Evolutionary conservation across 108 stramenopile genomes (phyloP), one percentile per base, ranked within the genome.

Genomic region (Pseudonitzschia pungens): DNA sequence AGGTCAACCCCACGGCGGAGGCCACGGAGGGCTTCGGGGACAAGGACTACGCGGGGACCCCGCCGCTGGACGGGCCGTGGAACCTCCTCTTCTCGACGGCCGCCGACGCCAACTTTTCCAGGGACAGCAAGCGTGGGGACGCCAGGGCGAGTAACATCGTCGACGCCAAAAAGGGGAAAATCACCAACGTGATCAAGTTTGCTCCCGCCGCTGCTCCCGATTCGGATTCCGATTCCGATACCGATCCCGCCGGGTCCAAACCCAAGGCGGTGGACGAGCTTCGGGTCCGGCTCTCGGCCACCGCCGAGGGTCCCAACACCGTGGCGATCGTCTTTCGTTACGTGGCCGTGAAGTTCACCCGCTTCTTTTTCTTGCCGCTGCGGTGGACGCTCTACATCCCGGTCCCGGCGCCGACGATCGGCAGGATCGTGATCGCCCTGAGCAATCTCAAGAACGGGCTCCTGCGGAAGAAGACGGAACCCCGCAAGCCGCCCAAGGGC

Each of bases 31-130:
- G 32, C n/a, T 36, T 77, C 26, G 81, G 77, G 10, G 73, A 77
- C 54, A 71, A 70, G 18, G 43, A 73, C 24, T 27, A 74, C 54
- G 33, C 4, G 33, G 36, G 36, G 10, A 4, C 60, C 24, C 18
- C 76, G 0, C 80, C 85, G 8, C 70, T 89, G 33, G 31, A 87
- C 52, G 88, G 88, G 7, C 28, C 78, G 26, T 89, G 88, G 88
- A 85, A 75, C 41, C 45, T 81, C 16, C 74, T 89, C 7, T 89
- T 85, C 55, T 78, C 84, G 14, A 89, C 83, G 14, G 88, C 88
- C 7, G 86, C 86, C 14, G 88, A 89, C 74, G 86, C 86, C 22
- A 64, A 44, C 59, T 77, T 77, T 59, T 41, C 69, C 36, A 74
- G 70, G 43, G 74, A 82, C 63, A 74, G 76, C 43, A 77, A 36